Percentiles rank a stretch among this genome's conserved stretches.
These are phyloP conservation scores for Debaryomyces sp. DNA, from an alignment of 1,139 yeast genomes.

Conservation along the genomic window DNA sequence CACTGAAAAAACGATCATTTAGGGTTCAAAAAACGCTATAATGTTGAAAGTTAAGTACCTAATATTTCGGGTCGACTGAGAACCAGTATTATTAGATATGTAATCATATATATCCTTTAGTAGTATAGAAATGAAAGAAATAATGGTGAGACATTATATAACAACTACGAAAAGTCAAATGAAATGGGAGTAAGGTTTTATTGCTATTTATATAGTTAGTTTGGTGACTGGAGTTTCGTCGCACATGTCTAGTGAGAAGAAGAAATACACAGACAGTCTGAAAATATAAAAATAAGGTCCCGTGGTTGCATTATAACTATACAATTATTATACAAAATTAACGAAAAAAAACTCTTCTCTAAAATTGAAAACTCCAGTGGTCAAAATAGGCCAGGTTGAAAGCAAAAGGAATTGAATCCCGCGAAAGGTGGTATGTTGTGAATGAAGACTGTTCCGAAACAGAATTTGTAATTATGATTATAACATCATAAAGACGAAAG, in stretches of 20 bases:
- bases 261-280: neutral
- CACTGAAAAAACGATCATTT: neutral
- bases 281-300: neutral
- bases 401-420: neutral
- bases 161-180: neutral
- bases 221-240: neutral
- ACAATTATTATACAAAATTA: constrained; percentile 3
- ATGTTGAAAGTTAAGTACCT: neutral
- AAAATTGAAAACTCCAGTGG: neutral
- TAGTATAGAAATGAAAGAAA: neutral
- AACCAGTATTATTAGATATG: neutral
- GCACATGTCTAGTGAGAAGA: constrained; percentile 1
- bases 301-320: constrained; percentile 1
- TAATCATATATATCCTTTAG: neutral
- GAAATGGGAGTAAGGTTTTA: neutral
- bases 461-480: neutral
- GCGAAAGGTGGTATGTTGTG: neutral
- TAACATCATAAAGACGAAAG: constrained; percentile 3
- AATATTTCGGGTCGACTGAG: neutral
- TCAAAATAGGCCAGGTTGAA: neutral
- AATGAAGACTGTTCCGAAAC: neutral
- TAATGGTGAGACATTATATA: neutral
- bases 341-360: neutral
- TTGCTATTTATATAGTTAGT: neutral
- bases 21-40: neutral